Conservation (phyloP, 164 flowering plant species). For the Berberis vulgaris region DNA sequence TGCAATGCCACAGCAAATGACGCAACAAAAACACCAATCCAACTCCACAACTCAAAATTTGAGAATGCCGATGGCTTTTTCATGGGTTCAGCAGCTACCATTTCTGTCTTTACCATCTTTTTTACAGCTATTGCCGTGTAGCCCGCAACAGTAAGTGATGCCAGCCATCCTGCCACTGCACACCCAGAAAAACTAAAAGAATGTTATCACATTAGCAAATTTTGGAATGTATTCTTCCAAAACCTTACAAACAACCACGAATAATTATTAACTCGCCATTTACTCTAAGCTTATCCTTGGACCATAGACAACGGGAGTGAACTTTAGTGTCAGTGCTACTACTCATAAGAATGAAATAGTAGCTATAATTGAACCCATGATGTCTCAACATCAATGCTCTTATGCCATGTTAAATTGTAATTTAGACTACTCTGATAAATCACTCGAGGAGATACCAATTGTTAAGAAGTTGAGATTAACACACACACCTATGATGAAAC, state of each 20-base stretch:
- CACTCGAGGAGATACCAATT: background rate
- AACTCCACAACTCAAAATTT: slow-evolving; percentile 46
- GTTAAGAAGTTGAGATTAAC: background rate
- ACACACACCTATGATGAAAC: slow-evolving; percentile 53
- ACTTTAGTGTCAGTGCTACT: too few species aligned
- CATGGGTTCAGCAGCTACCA: slow-evolving; percentile 89
- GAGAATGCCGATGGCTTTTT: slow-evolving; percentile 79
- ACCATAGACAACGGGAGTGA: too few species aligned
- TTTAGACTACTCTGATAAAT: background rate
- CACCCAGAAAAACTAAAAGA: background rate
- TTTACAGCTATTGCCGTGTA: slow-evolving; percentile 88
- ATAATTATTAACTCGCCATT: too few species aligned
- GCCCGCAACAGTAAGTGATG: slow-evolving; percentile 87
- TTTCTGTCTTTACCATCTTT: slow-evolving; percentile 76
- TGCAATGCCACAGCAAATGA: slow-evolving; percentile 55
- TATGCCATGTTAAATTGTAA: background rate
- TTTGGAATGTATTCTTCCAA: too few species aligned
- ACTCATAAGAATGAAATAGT: too few species aligned
- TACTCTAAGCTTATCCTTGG: too few species aligned
- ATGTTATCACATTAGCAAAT: background rate
- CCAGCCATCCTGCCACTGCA: slow-evolving; percentile 94
- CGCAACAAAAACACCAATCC: slow-evolving; percentile 52
- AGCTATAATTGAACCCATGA: too few species aligned
- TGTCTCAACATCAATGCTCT: too few species aligned
- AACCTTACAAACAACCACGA: too few species aligned